phyloP scores from a whole-genome alignment of 1,284 basidiomycete species.

The Athelia sp. region DNA sequence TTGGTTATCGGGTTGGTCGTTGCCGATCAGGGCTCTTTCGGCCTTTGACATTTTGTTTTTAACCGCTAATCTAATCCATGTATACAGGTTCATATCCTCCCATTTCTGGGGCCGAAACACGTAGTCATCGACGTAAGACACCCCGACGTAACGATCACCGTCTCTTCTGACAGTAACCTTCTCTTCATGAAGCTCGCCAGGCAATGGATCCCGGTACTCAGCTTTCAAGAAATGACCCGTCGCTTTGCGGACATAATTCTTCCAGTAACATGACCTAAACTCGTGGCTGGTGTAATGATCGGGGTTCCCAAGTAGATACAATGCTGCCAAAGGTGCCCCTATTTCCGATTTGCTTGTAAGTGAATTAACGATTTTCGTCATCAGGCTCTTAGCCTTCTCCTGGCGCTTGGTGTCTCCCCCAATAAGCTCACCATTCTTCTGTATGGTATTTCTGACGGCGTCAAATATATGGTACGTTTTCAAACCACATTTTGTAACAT shows the following conservation, averaged over 20 bases:
- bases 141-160: neutral
- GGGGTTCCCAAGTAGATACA: constrained; percentile 24
- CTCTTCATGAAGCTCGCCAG: too few species aligned
- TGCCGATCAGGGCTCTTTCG: too few species aligned
- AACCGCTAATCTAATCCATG: neutral
- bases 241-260: constrained; percentile 16
- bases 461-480: too few species aligned
- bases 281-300: constrained; percentile 24
- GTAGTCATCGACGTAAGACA: neutral
- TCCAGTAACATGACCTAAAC: constrained; percentile 24
- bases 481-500: too few species aligned
- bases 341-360: constrained; percentile 23
- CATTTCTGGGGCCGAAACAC: neutral
- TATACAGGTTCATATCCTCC: neutral
- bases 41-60: too few species aligned
- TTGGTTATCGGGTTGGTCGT: too few species aligned
- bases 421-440: too few species aligned
- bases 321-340: constrained; percentile 21
- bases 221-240: too few species aligned
- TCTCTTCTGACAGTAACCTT: neutral
- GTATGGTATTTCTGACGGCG: too few species aligned
- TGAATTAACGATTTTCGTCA: constrained; percentile 6
- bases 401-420: too few species aligned
- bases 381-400: too few species aligned
- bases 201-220: too few species aligned